Evolutionary conservation across 768 basidiomycete species (phyloP).

Genomic region (Rubroboletus pulcherrimus): DNA sequence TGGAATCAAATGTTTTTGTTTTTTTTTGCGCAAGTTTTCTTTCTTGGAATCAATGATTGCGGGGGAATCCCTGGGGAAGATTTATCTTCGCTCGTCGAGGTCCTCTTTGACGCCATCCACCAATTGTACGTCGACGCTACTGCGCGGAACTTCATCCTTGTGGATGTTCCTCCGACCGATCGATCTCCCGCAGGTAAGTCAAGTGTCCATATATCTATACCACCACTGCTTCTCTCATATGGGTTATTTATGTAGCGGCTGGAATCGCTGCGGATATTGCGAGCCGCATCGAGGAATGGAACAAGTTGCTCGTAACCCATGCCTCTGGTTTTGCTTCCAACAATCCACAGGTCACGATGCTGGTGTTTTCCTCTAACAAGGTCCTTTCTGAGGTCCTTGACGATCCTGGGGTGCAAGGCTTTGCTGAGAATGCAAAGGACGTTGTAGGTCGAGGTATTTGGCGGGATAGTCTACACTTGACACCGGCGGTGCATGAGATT

Average conservation of each 20-base stretch:
- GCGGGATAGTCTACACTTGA: slow-evolving; percentile 38
- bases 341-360: not conserved
- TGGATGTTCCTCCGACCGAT: slow-evolving; percentile 15
- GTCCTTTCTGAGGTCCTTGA: slow-evolving; percentile 12
- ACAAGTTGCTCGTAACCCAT: not conserved
- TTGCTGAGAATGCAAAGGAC: slow-evolving; percentile 1
- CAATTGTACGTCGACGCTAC: not conserved
- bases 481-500: slow-evolving; percentile 31
- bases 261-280: not conserved
- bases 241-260: not conserved
- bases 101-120: slow-evolving; percentile 3
- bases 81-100: not conserved
- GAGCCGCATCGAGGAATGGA: slow-evolving; percentile 6
- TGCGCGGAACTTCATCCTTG: slow-evolving; percentile 12
- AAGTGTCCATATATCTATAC: not conserved
- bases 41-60: slow-evolving; percentile 13
- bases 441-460: slow-evolving; percentile 28
- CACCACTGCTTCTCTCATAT: not conserved
- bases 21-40: not conserved
- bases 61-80: not conserved
- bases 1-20: not conserved
- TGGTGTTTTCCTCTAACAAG: slow-evolving; percentile 6
- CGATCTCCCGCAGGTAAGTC: slow-evolving; percentile 5
- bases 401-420: slow-evolving; percentile 3
- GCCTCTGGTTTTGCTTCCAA: slow-evolving; percentile 1